Evolutionary conservation across 371 early-diverging fungal genomes (phyloP), one percentile per base, ranked within the genome.

Genomic region (Mortierella sp.): DNA sequence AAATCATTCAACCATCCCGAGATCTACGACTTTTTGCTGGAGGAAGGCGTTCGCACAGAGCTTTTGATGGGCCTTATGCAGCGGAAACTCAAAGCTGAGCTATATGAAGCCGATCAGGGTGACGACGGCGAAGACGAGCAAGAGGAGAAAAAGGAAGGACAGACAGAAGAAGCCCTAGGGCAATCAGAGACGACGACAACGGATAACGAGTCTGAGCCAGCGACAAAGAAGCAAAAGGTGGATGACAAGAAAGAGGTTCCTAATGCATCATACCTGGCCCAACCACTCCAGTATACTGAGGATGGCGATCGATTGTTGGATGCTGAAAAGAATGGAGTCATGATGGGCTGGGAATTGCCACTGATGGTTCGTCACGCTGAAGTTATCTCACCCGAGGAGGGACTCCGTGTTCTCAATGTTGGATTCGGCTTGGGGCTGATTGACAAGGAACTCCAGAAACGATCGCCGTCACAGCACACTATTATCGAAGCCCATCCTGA

Each of bases 301-400:
- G 93, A 94, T 61, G 94, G 92, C 47, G 90, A 89, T 47, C 88
- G 91, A 48, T 72, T 97, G 45, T 81, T 97, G 77, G 98, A 97
- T 74, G 92, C 87, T 15, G 94, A 97, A 52, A 87, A 91, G 43
- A 96, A 98, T 84, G 98, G 94, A 36, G 97, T 98, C 11, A 97
- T 97, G 98, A 98, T 98, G 98, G 96, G 94, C 52, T 96, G 98
- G 98, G 98, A 98, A 78, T 86, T 88, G 0, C 97, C 97, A n/a
- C 72, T 98, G 70, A 98, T 98, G 98, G 87, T 90, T 24, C 89
- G 89, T 38, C 97, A 97, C 70, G 97, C 96, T 24, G 87, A 93
- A 70, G 90, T 92, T 24, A 93, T 97, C 84, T 90, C 93, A 55
- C 88, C 92, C 4, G 79, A 76, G n/a, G 89, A 92, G 33, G 92